A percentile compares a stretch with the other conserved stretches of the same genome.
Evolutionary conservation across 208 protist species (phyloP).

Genomic region (Leptomonas pyrrhocoris): DNA sequence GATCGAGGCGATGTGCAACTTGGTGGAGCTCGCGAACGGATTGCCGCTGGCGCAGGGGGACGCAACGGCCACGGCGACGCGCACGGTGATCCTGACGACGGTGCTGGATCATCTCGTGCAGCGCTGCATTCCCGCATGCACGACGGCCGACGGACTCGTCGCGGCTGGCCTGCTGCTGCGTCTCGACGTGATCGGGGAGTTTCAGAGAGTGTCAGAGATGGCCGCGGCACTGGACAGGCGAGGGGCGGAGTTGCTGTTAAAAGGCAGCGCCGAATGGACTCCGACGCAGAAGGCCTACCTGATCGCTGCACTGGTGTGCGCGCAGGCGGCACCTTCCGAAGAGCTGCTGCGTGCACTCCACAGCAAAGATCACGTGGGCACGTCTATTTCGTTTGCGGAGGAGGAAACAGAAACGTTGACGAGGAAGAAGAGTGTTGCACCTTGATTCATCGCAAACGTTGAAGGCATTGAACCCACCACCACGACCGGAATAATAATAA

Average conservation of each 20-base stretch:
- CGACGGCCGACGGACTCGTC: constrained; percentile 24
- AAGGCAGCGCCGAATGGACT: constrained; percentile 16
- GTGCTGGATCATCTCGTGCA: constrained; percentile 45
- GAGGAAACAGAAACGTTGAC: neutral
- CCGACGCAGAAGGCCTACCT: constrained; percentile 65
- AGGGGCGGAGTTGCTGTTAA: constrained; percentile 11
- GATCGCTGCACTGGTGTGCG: constrained; percentile 76
- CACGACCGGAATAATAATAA: no score
- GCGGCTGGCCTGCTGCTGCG: constrained; percentile 12
- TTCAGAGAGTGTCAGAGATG: constrained; percentile 8
- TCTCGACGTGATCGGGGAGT: constrained; percentile 14
- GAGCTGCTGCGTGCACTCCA: constrained; percentile 48
- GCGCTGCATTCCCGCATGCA: constrained; percentile 21
- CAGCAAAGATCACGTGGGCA: neutral
- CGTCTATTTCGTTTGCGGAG: neutral
- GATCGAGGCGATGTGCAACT: constrained; percentile 10
- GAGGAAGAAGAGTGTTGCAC: no score
- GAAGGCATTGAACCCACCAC: no score
- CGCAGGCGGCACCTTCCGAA: constrained; percentile 38
- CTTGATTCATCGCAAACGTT: no score
- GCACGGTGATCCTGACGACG: constrained; percentile 37
- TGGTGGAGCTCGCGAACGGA: constrained; percentile 18
- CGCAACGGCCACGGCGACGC: constrained; percentile 22
- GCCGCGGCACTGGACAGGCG: constrained; percentile 17
- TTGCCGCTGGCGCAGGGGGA: constrained; percentile 4